Evolutionary conservation across 2,329 filamentous ascomycete genomes (phyloP).

Genomic region (Colletotrichum costaricense): DNA sequence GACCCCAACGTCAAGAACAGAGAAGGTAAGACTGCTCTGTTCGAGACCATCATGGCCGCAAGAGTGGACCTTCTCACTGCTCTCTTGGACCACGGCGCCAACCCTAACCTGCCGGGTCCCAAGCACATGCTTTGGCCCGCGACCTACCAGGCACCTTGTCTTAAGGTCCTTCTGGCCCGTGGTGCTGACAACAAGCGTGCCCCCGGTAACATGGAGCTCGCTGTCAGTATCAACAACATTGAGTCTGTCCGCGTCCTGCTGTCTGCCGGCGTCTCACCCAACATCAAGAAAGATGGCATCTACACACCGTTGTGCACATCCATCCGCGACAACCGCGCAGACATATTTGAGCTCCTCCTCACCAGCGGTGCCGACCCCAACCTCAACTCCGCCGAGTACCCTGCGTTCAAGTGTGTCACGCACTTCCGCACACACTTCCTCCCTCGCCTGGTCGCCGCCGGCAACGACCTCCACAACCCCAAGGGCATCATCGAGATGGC

Average conservation of each 20-base stretch:
- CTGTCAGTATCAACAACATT: conserved; percentile 71
- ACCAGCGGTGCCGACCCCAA: conserved; percentile 71
- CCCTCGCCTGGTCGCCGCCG: conserved; percentile 68
- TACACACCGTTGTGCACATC: conserved; percentile 77
- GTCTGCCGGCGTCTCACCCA: conserved; percentile 69
- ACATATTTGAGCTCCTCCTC: conserved; percentile 71
- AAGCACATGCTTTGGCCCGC: conserved; percentile 78
- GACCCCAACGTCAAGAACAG: conserved; percentile 69
- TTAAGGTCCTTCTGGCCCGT: conserved; percentile 67
- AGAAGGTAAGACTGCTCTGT: conserved; percentile 72
- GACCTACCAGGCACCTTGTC: conserved; percentile 66
- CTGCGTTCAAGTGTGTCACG: conserved; percentile 75
- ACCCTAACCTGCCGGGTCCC: conserved; percentile 75
- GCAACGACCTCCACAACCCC: conserved; percentile 67
- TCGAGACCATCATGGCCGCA: conserved; percentile 68
- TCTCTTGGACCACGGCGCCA: conserved; percentile 66
- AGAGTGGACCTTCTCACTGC: conserved; percentile 66
- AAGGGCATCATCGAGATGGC: conserved; percentile 76
- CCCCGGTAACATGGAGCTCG: conserved; percentile 73
- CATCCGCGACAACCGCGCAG: conserved; percentile 73
- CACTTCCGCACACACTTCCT: conserved; percentile 72
- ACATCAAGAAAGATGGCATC: conserved; percentile 71
- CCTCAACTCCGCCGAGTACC: conserved; percentile 71
- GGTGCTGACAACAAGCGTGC: conserved; percentile 71
- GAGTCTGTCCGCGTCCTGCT: conserved; percentile 69